A percentile compares a stretch with the other conserved stretches of the same genome.
Conservation (phyloP, 2,329 filamentous ascomycete species). For the Neopestalotiopsis rosae region DNA sequence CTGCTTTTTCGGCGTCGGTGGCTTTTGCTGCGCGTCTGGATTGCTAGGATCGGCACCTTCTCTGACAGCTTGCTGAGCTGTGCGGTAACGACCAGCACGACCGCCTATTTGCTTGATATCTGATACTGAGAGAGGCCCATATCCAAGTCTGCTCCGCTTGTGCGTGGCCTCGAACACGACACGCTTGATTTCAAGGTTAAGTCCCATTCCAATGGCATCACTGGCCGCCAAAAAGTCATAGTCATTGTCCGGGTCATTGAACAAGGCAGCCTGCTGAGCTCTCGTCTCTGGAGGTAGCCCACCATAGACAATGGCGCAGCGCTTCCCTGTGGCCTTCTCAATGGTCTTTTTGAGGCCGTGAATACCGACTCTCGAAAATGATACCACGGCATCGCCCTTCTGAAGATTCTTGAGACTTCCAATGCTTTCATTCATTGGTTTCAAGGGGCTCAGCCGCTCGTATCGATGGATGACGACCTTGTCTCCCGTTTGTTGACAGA, state of each 20-base stretch:
- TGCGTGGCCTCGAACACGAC: slow-evolving; percentile 81
- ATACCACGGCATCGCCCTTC: slow-evolving; percentile 90
- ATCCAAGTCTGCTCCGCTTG: slow-evolving; percentile 71
- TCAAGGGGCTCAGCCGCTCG: slow-evolving; percentile 78
- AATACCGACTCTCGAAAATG: slow-evolving; percentile 82
- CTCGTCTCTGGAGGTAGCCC: slow-evolving; percentile 90
- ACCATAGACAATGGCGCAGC: slow-evolving; percentile 93
- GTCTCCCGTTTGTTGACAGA: slow-evolving; percentile 83
- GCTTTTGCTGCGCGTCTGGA: slow-evolving; percentile 18
- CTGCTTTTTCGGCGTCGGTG: slow-evolving; percentile 25
- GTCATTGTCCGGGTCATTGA: slow-evolving; percentile 94
- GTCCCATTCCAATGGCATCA: slow-evolving; percentile 95
- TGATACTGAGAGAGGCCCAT: slow-evolving; percentile 67
- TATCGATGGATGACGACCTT: slow-evolving; percentile 83
- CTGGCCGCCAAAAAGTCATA: slow-evolving; percentile 95
- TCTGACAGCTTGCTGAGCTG: slow-evolving; percentile 63
- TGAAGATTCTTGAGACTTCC: slow-evolving; percentile 68
- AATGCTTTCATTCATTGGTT: slow-evolving; percentile 69
- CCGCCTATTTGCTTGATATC: slow-evolving; percentile 96
- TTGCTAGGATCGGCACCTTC: slow-evolving; percentile 19
- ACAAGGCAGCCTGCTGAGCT: slow-evolving; percentile 86
- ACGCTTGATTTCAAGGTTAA: slow-evolving; percentile 91
- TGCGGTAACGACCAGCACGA: slow-evolving; percentile 84
- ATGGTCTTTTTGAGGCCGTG: slow-evolving; percentile 81
- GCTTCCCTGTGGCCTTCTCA: slow-evolving; percentile 74